A percentile compares a stretch with the other conserved stretches of the same genome.
These are phyloP conservation scores for Rosa persica DNA, from an alignment of 306 rosid species.

Conservation along the genomic window DNA sequence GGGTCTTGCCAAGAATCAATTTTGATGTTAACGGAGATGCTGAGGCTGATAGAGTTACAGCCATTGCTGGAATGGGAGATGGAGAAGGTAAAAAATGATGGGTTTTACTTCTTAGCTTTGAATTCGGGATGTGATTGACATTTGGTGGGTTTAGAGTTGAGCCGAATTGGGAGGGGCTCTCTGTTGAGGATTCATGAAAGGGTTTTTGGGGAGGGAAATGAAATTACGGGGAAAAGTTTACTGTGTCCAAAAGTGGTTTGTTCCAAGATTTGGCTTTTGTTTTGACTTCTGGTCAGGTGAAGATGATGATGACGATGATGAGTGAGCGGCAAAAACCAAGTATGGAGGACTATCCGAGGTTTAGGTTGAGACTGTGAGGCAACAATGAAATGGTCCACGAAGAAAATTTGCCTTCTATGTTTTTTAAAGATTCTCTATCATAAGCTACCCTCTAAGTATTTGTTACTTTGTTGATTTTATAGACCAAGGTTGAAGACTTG, in stretches of 20 bases:
- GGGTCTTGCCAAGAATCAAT: slow-evolving; percentile 42
- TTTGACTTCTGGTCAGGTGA: not conserved
- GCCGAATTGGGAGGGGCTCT: not conserved
- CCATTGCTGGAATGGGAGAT: slow-evolving; percentile 38
- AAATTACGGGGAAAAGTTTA: not conserved
- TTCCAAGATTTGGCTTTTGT: not conserved
- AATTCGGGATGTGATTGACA: not conserved
- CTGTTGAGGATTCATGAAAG: slow-evolving; percentile 1
- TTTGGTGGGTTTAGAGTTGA: not conserved
- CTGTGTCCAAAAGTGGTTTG: not conserved
- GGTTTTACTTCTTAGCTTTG: not conserved
- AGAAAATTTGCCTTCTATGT: not conserved
- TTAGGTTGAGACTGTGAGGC: not conserved
- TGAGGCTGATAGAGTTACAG: slow-evolving; percentile 34
- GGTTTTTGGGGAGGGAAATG: not conserved
- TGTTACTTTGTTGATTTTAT: no score
- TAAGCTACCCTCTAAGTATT: no score
- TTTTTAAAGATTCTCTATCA: no score
- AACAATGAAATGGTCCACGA: slow-evolving; percentile 1
- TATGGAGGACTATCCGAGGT: slow-evolving; percentile 35
- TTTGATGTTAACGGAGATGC: slow-evolving; percentile 35
- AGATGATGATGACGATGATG: not conserved
- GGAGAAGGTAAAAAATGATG: not conserved
- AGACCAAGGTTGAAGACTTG: no score
- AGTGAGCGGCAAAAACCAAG: slow-evolving; percentile 21